Evolutionary conservation across 108 stramenopile species (phyloP), one percentile per base, ranked within the genome.

Genomic region (Aurantiochytrium sp.): DNA sequence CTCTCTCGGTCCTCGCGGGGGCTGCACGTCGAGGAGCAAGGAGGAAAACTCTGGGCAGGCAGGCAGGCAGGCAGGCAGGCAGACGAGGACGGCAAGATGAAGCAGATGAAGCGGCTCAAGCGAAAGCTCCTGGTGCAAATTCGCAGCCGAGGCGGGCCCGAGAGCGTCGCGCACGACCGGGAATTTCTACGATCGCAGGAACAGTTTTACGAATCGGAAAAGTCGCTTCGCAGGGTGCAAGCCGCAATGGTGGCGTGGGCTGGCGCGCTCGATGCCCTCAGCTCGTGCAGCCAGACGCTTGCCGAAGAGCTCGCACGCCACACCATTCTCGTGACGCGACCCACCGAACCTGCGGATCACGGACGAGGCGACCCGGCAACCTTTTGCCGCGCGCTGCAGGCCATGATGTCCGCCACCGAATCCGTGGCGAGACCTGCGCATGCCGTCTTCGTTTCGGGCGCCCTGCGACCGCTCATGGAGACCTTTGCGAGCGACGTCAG

Each of bases 181-280:
- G 51, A n/a, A 6, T 83, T 83, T 83, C n/a, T 47, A 0, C 45
- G 51, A 6, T 23, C 45, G 45, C 23, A 35, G 28, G 45, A 47
- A 18, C 45, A 83, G 28, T 83, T 53, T 83, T 18, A 28, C n/a
- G 49, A 83, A 45, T 45, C 49, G 23, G 51, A 83, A 45, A 47
- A 23, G n/a, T 83, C 76, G 6, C 51, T 83, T 16, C 45, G 45
- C 12, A 8, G 76, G 6, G 49, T 83, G 18, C 49, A 83, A 23
- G 76, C 76, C 12, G 51, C 76, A 6, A 83, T 83, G 76, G 76
- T 53, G 6, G 76, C 76, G 51, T 83, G 76, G 76, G 76, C 76
- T 6, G 76, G 76, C 8, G 76, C 76, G 43, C 76, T 83, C 25
- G 76, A 83, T 35, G 76, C 76, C 10, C 76, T 83, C 6, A 25